phyloP scores from a whole-genome alignment of 208 protist genomes.

The Porcisia hertigi region DNA sequence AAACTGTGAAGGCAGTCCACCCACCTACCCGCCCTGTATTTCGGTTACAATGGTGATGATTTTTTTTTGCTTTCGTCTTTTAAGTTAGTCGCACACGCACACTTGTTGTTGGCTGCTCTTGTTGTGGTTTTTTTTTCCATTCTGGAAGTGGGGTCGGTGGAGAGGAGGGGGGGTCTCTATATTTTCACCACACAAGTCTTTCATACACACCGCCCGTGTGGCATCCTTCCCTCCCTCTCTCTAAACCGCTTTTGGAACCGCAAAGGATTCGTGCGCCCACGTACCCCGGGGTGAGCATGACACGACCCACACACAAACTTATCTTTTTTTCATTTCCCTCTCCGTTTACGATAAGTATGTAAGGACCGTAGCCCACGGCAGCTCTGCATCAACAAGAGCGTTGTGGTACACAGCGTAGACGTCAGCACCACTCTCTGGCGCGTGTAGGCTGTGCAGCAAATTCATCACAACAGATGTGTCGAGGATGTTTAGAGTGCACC shows the following conservation, averaged over 20 bases:
- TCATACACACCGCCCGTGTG: too few species aligned
- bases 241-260: not conserved
- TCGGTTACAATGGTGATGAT: too few species aligned
- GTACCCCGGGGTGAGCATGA: not conserved
- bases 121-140: too few species aligned
- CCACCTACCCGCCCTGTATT: too few species aligned
- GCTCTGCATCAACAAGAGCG: constrained; percentile 37
- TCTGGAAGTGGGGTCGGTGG: too few species aligned
- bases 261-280: not conserved
- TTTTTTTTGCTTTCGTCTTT: too few species aligned
- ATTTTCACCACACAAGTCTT: too few species aligned
- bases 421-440: constrained; percentile 18
- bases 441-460: constrained; percentile 42
- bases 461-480: constrained; percentile 41
- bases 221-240: not conserved
- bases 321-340: not conserved
- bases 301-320: not conserved
- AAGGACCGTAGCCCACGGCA: constrained; percentile 41
- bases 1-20: too few species aligned
- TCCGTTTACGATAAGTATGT: constrained; percentile 28
- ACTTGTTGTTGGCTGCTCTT: too few species aligned
- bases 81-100: too few species aligned
- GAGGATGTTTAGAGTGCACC: constrained; percentile 48
- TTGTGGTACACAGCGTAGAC: constrained; percentile 58
- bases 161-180: too few species aligned